These are phyloP conservation scores for Fusarium concolor DNA, from an alignment of 2,329 filamentous ascomycete species.

Conservation along the genomic window DNA sequence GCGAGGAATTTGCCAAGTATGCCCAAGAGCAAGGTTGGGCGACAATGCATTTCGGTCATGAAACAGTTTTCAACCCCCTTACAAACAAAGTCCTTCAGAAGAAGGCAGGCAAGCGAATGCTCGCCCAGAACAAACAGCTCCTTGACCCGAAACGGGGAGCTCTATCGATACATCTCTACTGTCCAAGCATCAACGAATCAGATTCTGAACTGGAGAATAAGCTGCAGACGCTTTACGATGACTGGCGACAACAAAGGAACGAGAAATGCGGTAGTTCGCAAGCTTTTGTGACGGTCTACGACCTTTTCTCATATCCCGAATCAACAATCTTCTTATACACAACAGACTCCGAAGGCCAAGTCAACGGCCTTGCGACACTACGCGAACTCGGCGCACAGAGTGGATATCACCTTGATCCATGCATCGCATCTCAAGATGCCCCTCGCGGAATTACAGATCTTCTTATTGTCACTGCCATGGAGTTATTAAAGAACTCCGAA, in stretches of 20 bases:
- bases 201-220: conserved; percentile 1
- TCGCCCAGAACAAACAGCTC: conserved; percentile 14
- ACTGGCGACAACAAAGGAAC: conserved; percentile 13
- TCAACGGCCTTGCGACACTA: conserved; percentile 17
- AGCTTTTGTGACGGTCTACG: conserved; percentile 15
- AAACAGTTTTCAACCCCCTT: conserved; percentile 8
- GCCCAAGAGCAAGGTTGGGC: conserved; percentile 7
- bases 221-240: conserved; percentile 9
- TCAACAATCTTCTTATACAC: conserved; percentile 13
- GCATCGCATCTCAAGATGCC: conserved; percentile 10
- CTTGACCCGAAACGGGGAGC: conserved; percentile 4
- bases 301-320: not conserved
- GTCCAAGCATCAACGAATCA: not conserved
- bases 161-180: not conserved
- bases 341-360: not conserved
- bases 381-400: conserved; percentile 1
- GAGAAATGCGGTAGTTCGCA: not conserved
- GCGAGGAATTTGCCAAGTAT: conserved; percentile 6
- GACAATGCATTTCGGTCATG: conserved; percentile 10
- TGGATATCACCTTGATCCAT: conserved; percentile 21
- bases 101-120: conserved; percentile 12
- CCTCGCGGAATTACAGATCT: conserved; percentile 14
- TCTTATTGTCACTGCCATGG: conserved; percentile 8
- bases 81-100: conserved; percentile 11
- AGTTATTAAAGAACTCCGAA: not conserved